Conservation (phyloP, 805 yeast species). For the Metschnikowia hibisci region DNA sequence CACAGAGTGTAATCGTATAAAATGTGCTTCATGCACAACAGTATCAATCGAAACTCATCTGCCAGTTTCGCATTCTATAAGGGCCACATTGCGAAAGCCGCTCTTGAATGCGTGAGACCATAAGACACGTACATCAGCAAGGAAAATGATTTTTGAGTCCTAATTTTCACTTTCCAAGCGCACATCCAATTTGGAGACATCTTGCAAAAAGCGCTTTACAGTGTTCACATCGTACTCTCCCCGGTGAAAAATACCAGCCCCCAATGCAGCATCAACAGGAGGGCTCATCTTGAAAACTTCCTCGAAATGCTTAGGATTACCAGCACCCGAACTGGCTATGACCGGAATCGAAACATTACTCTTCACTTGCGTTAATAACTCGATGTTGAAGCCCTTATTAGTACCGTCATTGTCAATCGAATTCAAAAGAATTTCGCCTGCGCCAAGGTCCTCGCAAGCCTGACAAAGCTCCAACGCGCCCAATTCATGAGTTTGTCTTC, state of each 20-base stretch:
- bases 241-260: conserved; percentile 98
- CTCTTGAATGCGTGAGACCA: too few relatives aligned
- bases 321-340: conserved; percentile 98
- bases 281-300: conserved; percentile 78
- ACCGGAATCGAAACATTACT: conserved; percentile 80
- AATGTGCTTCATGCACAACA: too few relatives aligned
- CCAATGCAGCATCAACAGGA: conserved; percentile 91
- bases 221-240: conserved; percentile 85
- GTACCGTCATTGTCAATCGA: conserved; percentile 98
- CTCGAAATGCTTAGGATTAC: conserved; percentile 83
- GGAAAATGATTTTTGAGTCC: neutral
- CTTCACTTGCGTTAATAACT: conserved; percentile 76
- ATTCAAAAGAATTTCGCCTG: conserved; percentile 90
- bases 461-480: conserved; percentile 87
- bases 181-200: conserved; percentile 60
- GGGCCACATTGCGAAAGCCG: too few relatives aligned
- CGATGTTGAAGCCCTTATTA: conserved; percentile 89
- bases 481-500: conserved; percentile 77
- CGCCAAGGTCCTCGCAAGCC: conserved; percentile 91
- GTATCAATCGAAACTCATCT: too few relatives aligned
- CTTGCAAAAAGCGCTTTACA: conserved; percentile 65
- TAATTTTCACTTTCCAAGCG: conserved; percentile 48
- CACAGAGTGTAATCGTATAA: too few relatives aligned
- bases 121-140: too few relatives aligned
- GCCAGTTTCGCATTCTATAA: too few relatives aligned